A percentile compares a stretch with the other conserved stretches of the same genome.
These are phyloP conservation scores for Ophiostoma triangulosporum DNA, from an alignment of 2,329 filamentous ascomycete species.

Conservation along the genomic window DNA sequence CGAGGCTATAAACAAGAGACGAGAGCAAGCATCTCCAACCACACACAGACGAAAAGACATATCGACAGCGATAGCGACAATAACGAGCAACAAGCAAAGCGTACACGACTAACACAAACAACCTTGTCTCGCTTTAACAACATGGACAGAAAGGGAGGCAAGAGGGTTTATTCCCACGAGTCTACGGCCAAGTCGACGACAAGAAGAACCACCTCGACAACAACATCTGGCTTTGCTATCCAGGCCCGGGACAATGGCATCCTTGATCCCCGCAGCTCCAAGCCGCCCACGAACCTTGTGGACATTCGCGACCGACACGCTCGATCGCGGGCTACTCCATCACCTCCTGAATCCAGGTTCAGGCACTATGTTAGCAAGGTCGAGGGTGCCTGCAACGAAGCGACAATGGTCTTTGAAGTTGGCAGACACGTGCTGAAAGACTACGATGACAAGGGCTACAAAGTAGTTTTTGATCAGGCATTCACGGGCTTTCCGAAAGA, in stretches of 20 bases:
- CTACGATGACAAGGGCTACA: constrained; percentile 6
- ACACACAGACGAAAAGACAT: no score
- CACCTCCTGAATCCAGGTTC: constrained; percentile 12
- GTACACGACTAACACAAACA: no score
- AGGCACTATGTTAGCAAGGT: constrained; percentile 9
- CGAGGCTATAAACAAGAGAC: no score
- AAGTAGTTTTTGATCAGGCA: constrained; percentile 7
- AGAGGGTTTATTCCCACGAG: no score
- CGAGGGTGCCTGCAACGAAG: constrained; percentile 10
- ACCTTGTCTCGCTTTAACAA: no score
- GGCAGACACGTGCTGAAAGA: constrained; percentile 13
- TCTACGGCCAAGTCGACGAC: no score
- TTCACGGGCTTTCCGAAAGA: constrained; percentile 17
- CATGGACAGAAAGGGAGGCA: no score
- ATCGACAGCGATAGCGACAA: no score
- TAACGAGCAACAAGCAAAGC: no score
- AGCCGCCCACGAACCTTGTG: constrained; percentile 14
- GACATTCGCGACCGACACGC: constrained; percentile 8
- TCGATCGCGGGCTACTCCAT: constrained; percentile 7
- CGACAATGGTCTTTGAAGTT: constrained; percentile 11
- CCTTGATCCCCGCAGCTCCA: constrained; percentile 9
- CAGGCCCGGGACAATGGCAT: constrained; percentile 13
- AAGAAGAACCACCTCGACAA: constrained; percentile 1
- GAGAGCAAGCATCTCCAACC: no score
- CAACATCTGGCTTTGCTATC: constrained; percentile 9